Evolutionary conservation across 768 basidiomycete species (phyloP), one percentile per base, ranked within the genome.

Genomic region (Kwoniella pini): DNA sequence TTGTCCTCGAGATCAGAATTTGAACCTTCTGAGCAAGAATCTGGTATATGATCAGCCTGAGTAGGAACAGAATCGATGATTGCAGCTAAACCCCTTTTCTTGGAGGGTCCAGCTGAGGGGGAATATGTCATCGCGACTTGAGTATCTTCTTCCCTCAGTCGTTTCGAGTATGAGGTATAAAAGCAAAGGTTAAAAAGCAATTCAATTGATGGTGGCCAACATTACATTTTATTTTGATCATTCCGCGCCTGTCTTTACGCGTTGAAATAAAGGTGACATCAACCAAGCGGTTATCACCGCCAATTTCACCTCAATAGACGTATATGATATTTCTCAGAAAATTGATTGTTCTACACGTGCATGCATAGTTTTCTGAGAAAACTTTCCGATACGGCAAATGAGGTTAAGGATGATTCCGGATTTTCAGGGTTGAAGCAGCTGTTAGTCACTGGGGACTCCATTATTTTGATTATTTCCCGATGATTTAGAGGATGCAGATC

Each of bases 11-110:
- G 24, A 27, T 30, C 48, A 6, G 48, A 50, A 31, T 31, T 30
- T 28, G 60, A 58, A 4, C 51, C 66, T 46, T 68, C 67, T 4
- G 60, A 62, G 44, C 67, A 68, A 28, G 67, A 68, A 43, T 65
- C 59, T 6, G 60, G 54, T 4, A 68, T 60, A 21, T 38, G 36
- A 42, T 67, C 65, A 3, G 46, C 53, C 27, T 61, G 59, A 27
- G 59, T 61, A 17, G 59, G 43, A 4, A 61, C 52, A n/a, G 59
- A 51, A 33, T 61, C 59, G 11, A 61, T 43, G 21, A 61, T 53
- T 15, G 36, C 59, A 11, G 45, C 44, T 33, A 61, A 30, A 31
- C 52, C 46, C 31, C 58, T 40, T 30, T 54, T 54, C 33, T 36
- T 36, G 33, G 33, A 36, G n/a, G 44, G 43, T 27, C 26, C 48